phyloP scores from a whole-genome alignment of 148 eudicot species.

The Rhododendron ferrugineum region DNA sequence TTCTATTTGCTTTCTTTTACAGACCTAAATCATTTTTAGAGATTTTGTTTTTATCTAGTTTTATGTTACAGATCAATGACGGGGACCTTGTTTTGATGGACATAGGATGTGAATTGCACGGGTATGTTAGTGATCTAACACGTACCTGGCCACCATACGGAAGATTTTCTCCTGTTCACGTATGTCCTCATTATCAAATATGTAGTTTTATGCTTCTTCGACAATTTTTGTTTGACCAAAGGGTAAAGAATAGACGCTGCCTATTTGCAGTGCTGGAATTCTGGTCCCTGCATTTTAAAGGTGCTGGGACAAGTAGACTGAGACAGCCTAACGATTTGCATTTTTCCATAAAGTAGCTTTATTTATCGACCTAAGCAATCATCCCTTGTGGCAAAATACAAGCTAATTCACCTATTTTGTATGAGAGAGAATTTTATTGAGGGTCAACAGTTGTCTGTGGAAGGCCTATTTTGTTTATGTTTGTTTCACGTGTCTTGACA shows the following conservation, averaged over 20 bases:
- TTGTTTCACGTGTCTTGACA: not conserved
- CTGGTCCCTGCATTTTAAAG: not conserved
- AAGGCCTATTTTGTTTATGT: not conserved
- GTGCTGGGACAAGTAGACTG: not conserved
- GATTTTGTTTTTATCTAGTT: not conserved
- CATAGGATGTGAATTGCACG: slow-evolving; percentile 87
- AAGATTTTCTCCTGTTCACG: slow-evolving; percentile 61
- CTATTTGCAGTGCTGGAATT: not conserved
- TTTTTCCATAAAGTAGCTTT: not conserved
- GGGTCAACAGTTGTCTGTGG: not conserved
- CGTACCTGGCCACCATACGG: slow-evolving; percentile 97
- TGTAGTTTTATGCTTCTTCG: not conserved
- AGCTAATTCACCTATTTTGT: not conserved
- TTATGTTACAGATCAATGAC: slow-evolving; percentile 47
- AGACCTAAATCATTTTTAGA: not conserved
- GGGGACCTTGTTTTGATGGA: slow-evolving; percentile 91
- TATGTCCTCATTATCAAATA: slow-evolving; percentile 27
- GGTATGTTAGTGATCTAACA: slow-evolving; percentile 94
- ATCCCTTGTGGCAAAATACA: not conserved
- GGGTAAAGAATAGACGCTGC: not conserved
- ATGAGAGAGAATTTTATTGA: not conserved
- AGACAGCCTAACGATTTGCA: not conserved
- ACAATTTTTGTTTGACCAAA: not conserved
- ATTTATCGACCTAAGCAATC: not conserved
- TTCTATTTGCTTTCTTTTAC: not conserved